Evolutionary conservation across 768 basidiomycete species (phyloP).

Genomic region (Kwoniella bestiolae): DNA sequence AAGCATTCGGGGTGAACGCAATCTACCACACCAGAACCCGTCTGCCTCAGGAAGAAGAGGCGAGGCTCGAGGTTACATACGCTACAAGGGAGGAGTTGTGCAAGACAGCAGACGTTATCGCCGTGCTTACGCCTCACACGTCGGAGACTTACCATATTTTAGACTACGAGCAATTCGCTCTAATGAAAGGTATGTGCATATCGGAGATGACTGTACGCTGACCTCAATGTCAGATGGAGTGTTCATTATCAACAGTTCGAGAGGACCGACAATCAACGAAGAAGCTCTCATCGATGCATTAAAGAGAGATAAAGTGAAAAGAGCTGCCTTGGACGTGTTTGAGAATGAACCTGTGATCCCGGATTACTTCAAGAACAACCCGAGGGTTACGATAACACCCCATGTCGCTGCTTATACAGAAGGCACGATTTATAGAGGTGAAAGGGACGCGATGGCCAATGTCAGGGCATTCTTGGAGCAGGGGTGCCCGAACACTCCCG

Average conservation of each 20-base stretch:
- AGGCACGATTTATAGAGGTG: conserved; percentile 33
- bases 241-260: conserved; percentile 49
- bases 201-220: conserved; percentile 15
- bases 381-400: conserved; percentile 34
- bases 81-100: conserved; percentile 34
- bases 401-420: conserved; percentile 35
- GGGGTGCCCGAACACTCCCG: conserved; percentile 44
- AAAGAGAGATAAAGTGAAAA: conserved; percentile 45
- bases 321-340: conserved; percentile 57
- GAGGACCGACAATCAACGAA: conserved; percentile 53
- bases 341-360: conserved; percentile 44
- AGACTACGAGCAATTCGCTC: conserved; percentile 34
- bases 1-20: conserved; percentile 34
- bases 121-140: conserved; percentile 23
- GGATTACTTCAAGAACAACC: conserved; percentile 31
- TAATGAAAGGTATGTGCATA: conserved; percentile 45
- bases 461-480: conserved; percentile 39
- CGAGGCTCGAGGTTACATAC: conserved; percentile 27
- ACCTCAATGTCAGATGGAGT: conserved; percentile 26
- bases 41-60: conserved; percentile 27
- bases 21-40: conserved; percentile 38
- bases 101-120: conserved; percentile 29
- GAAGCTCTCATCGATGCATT: conserved; percentile 55
- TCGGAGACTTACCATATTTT: conserved; percentile 30
- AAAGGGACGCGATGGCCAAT: conserved; percentile 45